A percentile compares a stretch with the other conserved stretches of the same genome.
Conservation (phyloP, 2,329 filamentous ascomycete species). For the Microsporum audouinii region DNA sequence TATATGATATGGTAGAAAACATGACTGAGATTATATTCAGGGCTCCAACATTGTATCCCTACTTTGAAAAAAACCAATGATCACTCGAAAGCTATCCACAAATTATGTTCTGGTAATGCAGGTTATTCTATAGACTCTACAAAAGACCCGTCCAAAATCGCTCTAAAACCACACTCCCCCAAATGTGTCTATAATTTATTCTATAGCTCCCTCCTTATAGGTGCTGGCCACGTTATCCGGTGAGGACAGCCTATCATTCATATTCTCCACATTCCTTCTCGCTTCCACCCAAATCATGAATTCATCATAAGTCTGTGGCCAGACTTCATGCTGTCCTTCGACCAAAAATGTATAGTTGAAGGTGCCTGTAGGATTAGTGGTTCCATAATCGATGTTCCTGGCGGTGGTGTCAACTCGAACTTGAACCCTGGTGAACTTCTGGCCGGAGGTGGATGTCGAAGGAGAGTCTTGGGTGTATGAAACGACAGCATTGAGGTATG, state of each 20-base stretch:
- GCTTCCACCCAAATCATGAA: constrained; percentile 57
- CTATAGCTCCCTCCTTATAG: constrained; percentile 29
- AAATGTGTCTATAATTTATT: constrained; percentile 16
- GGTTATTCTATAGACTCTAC: not conserved
- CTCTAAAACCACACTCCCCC: not conserved
- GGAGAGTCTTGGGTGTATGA: constrained; percentile 54
- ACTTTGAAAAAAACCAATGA: not conserved
- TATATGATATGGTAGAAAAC: too few relatives aligned
- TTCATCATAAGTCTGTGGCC: constrained; percentile 52
- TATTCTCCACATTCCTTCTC: constrained; percentile 43
- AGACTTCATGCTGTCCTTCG: constrained; percentile 52
- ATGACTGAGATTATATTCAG: not conserved
- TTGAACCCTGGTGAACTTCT: constrained; percentile 52
- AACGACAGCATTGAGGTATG: constrained; percentile 61
- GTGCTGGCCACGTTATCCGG: constrained; percentile 25
- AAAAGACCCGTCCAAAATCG: not conserved
- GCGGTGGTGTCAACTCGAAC: constrained; percentile 63
- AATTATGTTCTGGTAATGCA: not conserved
- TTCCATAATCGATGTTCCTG: constrained; percentile 58
- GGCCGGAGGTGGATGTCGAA: constrained; percentile 16
- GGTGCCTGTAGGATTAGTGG: constrained; percentile 56
- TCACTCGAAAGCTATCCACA: not conserved
- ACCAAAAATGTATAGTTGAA: constrained; percentile 67
- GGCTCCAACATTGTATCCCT: not conserved
- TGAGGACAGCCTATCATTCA: constrained; percentile 33